Base-by-base conservation (phyloP, 2,329 filamentous ascomycete species). In the Ophiocordyceps camponoti-leonardi region DNA sequence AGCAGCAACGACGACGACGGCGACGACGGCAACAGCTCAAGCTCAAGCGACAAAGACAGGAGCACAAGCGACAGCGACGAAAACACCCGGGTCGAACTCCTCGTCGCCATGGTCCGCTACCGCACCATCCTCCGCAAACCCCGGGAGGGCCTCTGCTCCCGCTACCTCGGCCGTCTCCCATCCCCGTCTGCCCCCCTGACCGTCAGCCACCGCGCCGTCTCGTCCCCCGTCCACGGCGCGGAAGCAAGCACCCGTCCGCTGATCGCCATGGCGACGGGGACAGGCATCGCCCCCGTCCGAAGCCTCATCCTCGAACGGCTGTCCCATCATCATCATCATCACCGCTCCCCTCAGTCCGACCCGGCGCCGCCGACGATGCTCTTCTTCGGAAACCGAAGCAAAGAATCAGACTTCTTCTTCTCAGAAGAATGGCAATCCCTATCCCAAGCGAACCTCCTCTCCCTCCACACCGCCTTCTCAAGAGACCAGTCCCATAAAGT, bases 51-150 rank as follows among this genome's bases (percentile, higher is more conserved):
- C n/a, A n/a, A n/a, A n/a, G n/a, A n/a, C n/a, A n/a, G n/a, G n/a
- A n/a, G n/a, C n/a, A n/a, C n/a, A n/a, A 26, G 8, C 23, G 8
- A 26, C 23, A 26, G 5, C 23, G 8, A 26, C 13, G 46, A 51
- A 7, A 52, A 57, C 6, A 73, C 72, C 1, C 64, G 66, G 14
- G 67, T 93, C 20, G 81, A 94, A 46, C 68, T 95, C 4, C 67
- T 94, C 4, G 75, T 88, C 40, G 88, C 92, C 0, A 81, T 96
- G 46, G 88, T 98, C 48, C 87, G 90, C 58, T 96, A 94, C 61
- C 78, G 80, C 50, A 94, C 88, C 1, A 78, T 94, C 26, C 83
- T 94, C 48, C 85, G 84, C 56, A 82, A 83, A 49, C 81, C 84
- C 3, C 76, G 92, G 18, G 75, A 90, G 55, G 92, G 92, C 1